Conservation (phyloP, 2,329 filamentous ascomycete species). For the Xylogone sp. region DNA sequence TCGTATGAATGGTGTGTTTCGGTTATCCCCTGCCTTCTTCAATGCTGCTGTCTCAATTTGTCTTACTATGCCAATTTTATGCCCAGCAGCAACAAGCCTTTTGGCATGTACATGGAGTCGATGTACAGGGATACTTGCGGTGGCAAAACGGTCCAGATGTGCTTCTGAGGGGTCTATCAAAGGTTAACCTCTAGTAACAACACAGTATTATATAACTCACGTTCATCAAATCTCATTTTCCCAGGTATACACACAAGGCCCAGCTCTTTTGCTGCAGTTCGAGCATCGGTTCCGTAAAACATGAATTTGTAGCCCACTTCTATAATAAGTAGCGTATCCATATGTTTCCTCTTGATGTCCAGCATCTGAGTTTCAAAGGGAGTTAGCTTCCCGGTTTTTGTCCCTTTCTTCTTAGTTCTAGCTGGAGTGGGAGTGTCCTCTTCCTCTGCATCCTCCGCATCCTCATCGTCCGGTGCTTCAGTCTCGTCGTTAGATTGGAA, state of each 20-base stretch:
- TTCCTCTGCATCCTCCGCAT: slow-evolving; percentile 55
- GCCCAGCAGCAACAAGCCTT: slow-evolving; percentile 82
- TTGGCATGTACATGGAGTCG: slow-evolving; percentile 91
- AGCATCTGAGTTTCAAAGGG: slow-evolving; percentile 92
- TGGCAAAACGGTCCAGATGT: slow-evolving; percentile 87
- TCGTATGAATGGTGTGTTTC: slow-evolving; percentile 85
- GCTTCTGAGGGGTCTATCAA: slow-evolving; percentile 75
- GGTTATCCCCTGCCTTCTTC: slow-evolving; percentile 92
- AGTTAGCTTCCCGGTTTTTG: slow-evolving; percentile 75
- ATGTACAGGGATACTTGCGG: slow-evolving; percentile 91
- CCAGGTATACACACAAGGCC: slow-evolving; percentile 96
- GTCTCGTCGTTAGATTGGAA: slow-evolving; percentile 50
- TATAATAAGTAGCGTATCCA: slow-evolving; percentile 85
- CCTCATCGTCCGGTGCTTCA: slow-evolving; percentile 47
- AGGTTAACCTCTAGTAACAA: slow-evolving; percentile 14
- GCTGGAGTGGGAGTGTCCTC: slow-evolving; percentile 46
- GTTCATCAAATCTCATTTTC: slow-evolving; percentile 91
- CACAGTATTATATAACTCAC: slow-evolving; percentile 36
- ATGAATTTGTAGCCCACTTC: slow-evolving; percentile 98
- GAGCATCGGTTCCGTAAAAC: slow-evolving; percentile 94
- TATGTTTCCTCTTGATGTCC: slow-evolving; percentile 87
- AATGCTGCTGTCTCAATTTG: slow-evolving; percentile 94
- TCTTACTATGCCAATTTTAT: slow-evolving; percentile 93
- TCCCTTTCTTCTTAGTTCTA: slow-evolving; percentile 64
- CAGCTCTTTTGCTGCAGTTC: slow-evolving; percentile 82